Percentiles rank a stretch among this genome's conserved stretches.
These are phyloP conservation scores for Leccinellum luteum DNA, from an alignment of 768 basidiomycete genomes.

Conservation along the genomic window DNA sequence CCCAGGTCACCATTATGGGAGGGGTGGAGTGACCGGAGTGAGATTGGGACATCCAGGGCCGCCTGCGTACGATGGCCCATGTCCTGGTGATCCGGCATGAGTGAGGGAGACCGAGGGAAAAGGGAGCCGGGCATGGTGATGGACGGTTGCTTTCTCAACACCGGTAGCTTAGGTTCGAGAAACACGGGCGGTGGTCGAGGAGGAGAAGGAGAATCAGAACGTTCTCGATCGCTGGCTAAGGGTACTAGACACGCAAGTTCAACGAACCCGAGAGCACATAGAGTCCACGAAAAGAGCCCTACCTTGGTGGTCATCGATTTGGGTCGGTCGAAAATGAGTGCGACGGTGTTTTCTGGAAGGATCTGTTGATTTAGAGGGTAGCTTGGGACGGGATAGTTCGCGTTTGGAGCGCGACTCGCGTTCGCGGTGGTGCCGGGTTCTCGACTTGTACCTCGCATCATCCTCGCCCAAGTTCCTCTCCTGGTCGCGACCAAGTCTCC, in stretches of 20 bases:
- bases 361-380: constrained; percentile 23
- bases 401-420: constrained; percentile 11
- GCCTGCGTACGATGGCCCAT: not conserved
- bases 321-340: not conserved
- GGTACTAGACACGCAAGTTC: constrained; percentile 16
- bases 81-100: constrained; percentile 41
- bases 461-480: constrained; percentile 16
- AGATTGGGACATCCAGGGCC: not conserved
- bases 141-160: constrained; percentile 35
- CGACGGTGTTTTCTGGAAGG: not conserved
- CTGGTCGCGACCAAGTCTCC: constrained; percentile 7
- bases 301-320: constrained; percentile 22
- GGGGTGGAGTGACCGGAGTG: not conserved
- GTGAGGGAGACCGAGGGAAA: constrained; percentile 70
- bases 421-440: constrained; percentile 3
- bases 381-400: constrained; percentile 9
- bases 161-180: constrained; percentile 32
- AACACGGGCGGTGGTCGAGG: constrained; percentile 10
- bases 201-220: constrained; percentile 18
- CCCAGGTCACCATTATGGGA: not conserved
- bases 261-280: not conserved
- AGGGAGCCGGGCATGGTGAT: constrained; percentile 78
- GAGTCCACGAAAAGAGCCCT: not conserved
- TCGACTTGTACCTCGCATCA: constrained; percentile 9
- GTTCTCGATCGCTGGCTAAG: constrained; percentile 20